Evolutionary conservation across 176 grass and related monocot species (phyloP).

Genomic region (Cocos nucifera): DNA sequence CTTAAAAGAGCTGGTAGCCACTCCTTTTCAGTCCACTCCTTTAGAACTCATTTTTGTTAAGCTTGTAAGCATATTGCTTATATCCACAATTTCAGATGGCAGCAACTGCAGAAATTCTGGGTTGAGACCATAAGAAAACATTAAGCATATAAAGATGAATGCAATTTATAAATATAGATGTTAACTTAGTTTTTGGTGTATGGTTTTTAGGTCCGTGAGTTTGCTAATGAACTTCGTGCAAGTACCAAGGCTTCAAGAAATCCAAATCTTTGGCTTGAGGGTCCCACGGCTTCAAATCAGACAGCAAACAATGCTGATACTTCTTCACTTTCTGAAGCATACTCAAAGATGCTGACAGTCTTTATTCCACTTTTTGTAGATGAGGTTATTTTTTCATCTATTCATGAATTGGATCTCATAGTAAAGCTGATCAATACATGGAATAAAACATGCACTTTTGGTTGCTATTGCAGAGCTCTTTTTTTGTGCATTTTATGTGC

Average conservation of each 20-base stretch:
- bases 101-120: too few relatives aligned
- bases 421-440: background rate
- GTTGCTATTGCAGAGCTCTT: slow-evolving; percentile 56
- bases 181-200: too few relatives aligned
- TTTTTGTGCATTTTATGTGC: slow-evolving; percentile 98
- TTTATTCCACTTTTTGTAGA: slow-evolving; percentile 93
- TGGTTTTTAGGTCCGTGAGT: slow-evolving; percentile 48
- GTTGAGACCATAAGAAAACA: too few relatives aligned
- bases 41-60: too few relatives aligned
- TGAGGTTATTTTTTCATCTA: slow-evolving; percentile 41
- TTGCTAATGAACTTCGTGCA: slow-evolving; percentile 76
- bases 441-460: background rate
- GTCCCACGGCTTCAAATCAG: slow-evolving; percentile 43
- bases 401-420: slow-evolving; percentile 11
- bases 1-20: too few relatives aligned
- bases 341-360: slow-evolving; percentile 76
- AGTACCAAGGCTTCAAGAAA: slow-evolving; percentile 62
- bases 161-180: too few relatives aligned
- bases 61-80: too few relatives aligned
- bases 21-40: too few relatives aligned
- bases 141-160: too few relatives aligned
- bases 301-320: slow-evolving; percentile 46
- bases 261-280: slow-evolving; percentile 58
- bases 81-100: too few relatives aligned
- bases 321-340: slow-evolving; percentile 50